Evolutionary conservation across 192 early-diverging fungal species (phyloP), one percentile per base, ranked within the genome.

Genomic region (Rhizophagus clarus): DNA sequence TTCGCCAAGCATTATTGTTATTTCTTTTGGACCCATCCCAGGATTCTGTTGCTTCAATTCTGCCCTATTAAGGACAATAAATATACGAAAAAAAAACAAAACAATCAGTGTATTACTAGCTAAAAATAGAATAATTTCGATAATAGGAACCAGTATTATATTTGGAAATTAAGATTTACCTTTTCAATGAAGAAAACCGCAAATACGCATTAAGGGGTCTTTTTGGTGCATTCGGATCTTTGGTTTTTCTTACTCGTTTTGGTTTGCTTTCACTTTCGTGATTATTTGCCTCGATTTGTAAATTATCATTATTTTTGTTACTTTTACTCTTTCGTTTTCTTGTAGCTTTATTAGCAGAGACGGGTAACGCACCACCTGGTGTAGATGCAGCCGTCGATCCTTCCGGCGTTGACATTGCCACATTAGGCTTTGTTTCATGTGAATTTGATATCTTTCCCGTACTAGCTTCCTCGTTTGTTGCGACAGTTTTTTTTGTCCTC

Each of bases 151-250:
- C 9, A 63, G 28, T 26, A 40, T n/a, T 17, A n/a, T 51, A 47
- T 47, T 29, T 56, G 7, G 14, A 31, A 37, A 37, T 47, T 31
- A 1, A n/a, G 20, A 70, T 42, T 70, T 86, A 83, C 85, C 85
- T 82, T 61, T 85, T 85, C 74, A 79, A 79, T 3, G 74, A 72
- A 1, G 81, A 78, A 68, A 85, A 85, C 72, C 82, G 80, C 28
- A 85, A 82, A 61, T 83, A 85, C 10, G 84, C 81, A 73, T 85
- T 85, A 28, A 77, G 71, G 63, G 84, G 84, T 62, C 79, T 79
- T 76, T 85, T 85, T 32, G 84, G 84, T 60, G 82, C 81, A 75
- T 85, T 85, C 70, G 83, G 83, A 72, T 85, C 84, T 76, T 85
- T 85, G 37, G 81, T 64, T 51, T 62, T 76, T 24, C 61, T 76